phyloP scores from a whole-genome alignment of 306 rosid genomes.

The Ochetophila trinervis region DNA sequence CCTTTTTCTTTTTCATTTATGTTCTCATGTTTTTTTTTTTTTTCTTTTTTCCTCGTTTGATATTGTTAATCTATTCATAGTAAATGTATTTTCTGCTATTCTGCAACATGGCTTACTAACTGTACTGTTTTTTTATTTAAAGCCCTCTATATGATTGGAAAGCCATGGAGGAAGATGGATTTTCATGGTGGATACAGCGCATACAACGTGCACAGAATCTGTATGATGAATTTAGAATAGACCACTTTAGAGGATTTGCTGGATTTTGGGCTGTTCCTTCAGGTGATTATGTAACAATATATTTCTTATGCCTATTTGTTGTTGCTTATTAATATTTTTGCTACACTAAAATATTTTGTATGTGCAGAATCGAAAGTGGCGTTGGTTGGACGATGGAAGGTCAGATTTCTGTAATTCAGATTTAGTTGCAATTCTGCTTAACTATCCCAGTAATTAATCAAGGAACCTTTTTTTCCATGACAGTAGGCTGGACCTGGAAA shows the following conservation, averaged over 20 bases:
- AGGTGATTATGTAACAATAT: conserved; percentile 43
- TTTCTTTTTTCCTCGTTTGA: neutral
- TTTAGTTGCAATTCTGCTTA: conserved; percentile 17
- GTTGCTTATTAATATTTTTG: conserved; percentile 4
- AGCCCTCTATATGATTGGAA: conserved; percentile 97
- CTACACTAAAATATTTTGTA: conserved; percentile 33
- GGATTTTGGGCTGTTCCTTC: conserved; percentile 97
- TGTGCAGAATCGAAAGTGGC: conserved; percentile 85
- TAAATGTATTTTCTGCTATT: neutral
- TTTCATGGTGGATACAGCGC: conserved; percentile 94
- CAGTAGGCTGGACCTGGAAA: conserved; percentile 88
- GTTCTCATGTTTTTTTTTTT: too few relatives aligned
- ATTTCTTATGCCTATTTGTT: conserved; percentile 21
- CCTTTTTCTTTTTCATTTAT: too few relatives aligned
- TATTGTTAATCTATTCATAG: neutral
- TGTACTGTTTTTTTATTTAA: conserved; percentile 28
- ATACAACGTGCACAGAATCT: conserved; percentile 72
- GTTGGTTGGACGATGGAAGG: conserved; percentile 92
- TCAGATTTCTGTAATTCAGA: conserved; percentile 33
- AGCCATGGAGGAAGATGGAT: conserved; percentile 90
- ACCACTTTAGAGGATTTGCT: conserved; percentile 92
- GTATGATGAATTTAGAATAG: conserved; percentile 86
- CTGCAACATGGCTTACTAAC: conserved; percentile 26
- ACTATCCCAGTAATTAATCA: conserved; percentile 26
- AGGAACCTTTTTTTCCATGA: conserved; percentile 26